Conservation (phyloP, 768 basidiomycete genomes). For the Rhizopogon vinicolor region DNA sequence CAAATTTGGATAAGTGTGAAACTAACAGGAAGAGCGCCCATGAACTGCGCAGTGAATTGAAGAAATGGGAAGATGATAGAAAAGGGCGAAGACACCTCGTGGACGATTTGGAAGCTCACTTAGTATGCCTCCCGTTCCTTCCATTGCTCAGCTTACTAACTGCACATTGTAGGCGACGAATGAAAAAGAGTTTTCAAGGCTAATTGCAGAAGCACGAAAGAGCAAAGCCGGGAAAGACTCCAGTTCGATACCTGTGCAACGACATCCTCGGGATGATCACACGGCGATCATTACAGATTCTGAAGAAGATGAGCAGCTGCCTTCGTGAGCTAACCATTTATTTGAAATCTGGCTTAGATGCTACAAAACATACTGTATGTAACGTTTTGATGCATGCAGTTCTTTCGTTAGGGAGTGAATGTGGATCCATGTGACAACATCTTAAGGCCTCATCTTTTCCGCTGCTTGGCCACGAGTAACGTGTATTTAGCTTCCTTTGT, state of each 20-base stretch:
- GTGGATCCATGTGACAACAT: neutral
- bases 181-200: conserved; percentile 29
- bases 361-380: neutral
- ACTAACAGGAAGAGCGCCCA: conserved; percentile 39
- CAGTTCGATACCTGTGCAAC: neutral
- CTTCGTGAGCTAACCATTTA: neutral
- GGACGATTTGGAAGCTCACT: conserved; percentile 34
- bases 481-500: neutral
- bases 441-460: neutral
- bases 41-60: conserved; percentile 50
- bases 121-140: conserved; percentile 26
- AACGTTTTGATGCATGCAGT: neutral
- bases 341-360: neutral
- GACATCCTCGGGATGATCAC: neutral
- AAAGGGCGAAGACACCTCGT: conserved; percentile 31
- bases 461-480: neutral
- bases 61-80: conserved; percentile 51
- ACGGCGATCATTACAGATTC: conserved; percentile 31
- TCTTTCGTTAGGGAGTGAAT: neutral
- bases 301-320: conserved; percentile 23
- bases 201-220: conserved; percentile 31
- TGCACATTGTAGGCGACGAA: conserved; percentile 13
- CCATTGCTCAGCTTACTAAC: neutral
- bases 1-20: conserved; percentile 58
- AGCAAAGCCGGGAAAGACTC: conserved; percentile 23